Conservation (phyloP, 345 rosid species). For the Eucalyptus curtisii region DNA sequence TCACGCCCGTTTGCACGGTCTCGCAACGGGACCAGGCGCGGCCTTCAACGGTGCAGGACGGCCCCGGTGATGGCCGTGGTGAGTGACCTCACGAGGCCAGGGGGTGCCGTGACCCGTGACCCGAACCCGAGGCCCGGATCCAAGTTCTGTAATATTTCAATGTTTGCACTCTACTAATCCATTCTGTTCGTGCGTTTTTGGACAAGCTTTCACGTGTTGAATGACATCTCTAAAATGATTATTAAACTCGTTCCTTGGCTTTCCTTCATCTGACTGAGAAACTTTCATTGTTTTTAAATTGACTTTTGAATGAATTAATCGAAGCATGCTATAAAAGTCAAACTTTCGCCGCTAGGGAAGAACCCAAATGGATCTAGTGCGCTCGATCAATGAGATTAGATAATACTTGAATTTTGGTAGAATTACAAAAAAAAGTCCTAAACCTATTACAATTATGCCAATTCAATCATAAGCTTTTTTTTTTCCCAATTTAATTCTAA, state of each 20-base stretch:
- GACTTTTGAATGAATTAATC: not conserved
- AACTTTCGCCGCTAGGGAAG: too few species aligned
- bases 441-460: too few species aligned
- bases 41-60: conserved; percentile 49
- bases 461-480: too few species aligned
- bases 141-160: not conserved
- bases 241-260: not conserved
- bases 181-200: not conserved
- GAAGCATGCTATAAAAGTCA: not conserved
- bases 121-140: conserved; percentile 13
- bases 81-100: conserved; percentile 2
- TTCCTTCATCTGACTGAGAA: not conserved
- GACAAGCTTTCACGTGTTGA: not conserved
- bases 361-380: not conserved
- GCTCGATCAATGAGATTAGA: not conserved
- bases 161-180: not conserved
- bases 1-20: not conserved
- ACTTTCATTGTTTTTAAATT: not conserved
- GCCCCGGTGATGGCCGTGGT: conserved; percentile 73
- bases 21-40: conserved; percentile 12
- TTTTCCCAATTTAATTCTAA: too few species aligned
- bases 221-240: not conserved
- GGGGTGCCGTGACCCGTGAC: not conserved
- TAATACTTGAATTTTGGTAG: not conserved
- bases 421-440: too few species aligned